A percentile compares a stretch with the other conserved stretches of the same genome.
These are phyloP conservation scores for Cyclaneusma minus DNA, from an alignment of 2,329 filamentous ascomycete genomes.

Conservation along the genomic window DNA sequence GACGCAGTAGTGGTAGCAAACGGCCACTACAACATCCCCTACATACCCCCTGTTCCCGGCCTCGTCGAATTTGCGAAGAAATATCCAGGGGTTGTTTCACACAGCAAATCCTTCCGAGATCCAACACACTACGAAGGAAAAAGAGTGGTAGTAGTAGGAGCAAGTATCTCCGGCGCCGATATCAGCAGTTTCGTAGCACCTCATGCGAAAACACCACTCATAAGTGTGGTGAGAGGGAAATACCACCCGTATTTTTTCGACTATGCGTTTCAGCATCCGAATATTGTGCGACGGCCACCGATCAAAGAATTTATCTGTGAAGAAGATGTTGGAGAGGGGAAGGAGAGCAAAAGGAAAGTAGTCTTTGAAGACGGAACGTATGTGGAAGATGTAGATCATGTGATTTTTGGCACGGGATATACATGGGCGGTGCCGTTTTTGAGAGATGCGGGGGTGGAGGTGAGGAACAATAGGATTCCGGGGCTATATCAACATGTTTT, in stretches of 20 bases:
- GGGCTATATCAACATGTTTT: conserved; percentile 43
- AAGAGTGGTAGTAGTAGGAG: conserved; percentile 42
- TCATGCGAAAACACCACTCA: conserved; percentile 29
- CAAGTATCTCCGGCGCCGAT: conserved; percentile 48
- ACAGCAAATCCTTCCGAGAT: conserved; percentile 60
- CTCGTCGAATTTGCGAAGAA: conserved; percentile 37
- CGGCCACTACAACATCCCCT: conserved; percentile 52
- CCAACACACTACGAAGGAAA: conserved; percentile 42
- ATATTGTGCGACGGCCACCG: conserved; percentile 29
- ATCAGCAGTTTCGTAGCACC: conserved; percentile 37
- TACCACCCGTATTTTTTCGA: conserved; percentile 41
- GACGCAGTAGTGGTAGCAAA: conserved; percentile 52
- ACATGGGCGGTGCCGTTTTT: conserved; percentile 48
- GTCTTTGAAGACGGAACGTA: conserved; percentile 38
- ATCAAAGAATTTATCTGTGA: conserved; percentile 27
- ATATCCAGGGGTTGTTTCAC: conserved; percentile 38
- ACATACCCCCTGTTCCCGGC: conserved; percentile 43
- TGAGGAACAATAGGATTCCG: conserved; percentile 38
- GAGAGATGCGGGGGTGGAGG: conserved; percentile 25
- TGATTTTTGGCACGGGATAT: conserved; percentile 55
- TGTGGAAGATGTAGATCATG: conserved; percentile 37
- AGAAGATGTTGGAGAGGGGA: conserved; percentile 16
- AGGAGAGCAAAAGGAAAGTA: too few species aligned
- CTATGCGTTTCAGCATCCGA: conserved; percentile 41
- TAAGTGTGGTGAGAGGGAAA: conserved; percentile 36